phyloP scores from a whole-genome alignment of 306 rosid species.

The Alnus rubra region DNA sequence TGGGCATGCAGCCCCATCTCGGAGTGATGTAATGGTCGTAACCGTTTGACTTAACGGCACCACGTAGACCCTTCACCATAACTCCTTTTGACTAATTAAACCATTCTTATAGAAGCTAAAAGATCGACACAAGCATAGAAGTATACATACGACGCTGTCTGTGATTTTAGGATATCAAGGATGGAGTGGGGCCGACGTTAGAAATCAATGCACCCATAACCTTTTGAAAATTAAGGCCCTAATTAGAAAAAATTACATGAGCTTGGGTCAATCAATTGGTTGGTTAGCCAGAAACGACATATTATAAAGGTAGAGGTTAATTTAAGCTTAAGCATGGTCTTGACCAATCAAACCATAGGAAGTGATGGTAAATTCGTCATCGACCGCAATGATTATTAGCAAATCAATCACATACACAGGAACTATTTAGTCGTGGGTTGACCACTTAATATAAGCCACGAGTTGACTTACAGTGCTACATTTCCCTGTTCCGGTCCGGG shows the following conservation, averaged over 20 bases:
- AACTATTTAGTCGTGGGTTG: constrained; percentile 3
- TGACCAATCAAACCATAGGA: constrained; percentile 4
- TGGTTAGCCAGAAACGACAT: not conserved
- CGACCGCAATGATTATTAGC: not conserved
- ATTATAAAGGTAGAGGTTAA: not conserved
- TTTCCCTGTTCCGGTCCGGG: not conserved
- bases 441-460: not conserved
- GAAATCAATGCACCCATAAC: not conserved
- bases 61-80: constrained; percentile 37
- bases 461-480: constrained; percentile 11
- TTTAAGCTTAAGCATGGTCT: not conserved
- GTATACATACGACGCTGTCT: not conserved
- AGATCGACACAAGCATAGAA: not conserved
- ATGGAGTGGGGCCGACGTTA: not conserved
- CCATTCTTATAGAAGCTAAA: constrained; percentile 1
- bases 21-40: constrained; percentile 64
- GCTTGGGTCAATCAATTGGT: not conserved
- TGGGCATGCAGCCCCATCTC: constrained; percentile 34
- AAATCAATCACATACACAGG: not conserved
- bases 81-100: constrained; percentile 39
- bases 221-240: constrained; percentile 1
- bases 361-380: not conserved
- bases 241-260: not conserved
- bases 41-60: constrained; percentile 66
- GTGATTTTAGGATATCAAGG: not conserved